These are phyloP conservation scores for Russula sp. DNA, from an alignment of 768 basidiomycete genomes.

Conservation along the genomic window DNA sequence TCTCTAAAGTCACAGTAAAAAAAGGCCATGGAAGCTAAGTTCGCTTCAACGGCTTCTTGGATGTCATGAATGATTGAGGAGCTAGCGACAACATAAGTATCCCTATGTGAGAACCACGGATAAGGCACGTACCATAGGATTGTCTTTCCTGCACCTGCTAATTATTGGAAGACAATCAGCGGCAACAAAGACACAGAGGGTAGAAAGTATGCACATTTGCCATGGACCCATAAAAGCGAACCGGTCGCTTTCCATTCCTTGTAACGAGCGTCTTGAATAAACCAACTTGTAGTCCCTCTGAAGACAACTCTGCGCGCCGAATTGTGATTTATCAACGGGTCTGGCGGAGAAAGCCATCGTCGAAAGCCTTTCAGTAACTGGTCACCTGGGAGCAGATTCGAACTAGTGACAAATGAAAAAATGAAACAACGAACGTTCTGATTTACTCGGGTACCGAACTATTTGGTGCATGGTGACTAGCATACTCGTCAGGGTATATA, in stretches of 20 bases:
- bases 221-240: constrained; percentile 6
- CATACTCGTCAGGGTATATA: not conserved
- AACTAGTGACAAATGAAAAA: not conserved
- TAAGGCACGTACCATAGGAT: constrained; percentile 1
- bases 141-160: constrained; percentile 13
- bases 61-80: constrained; percentile 9
- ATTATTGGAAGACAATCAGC: not conserved
- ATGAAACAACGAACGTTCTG: not conserved
- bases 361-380: not conserved
- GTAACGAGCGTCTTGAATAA: not conserved
- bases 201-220: not conserved
- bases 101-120: not conserved
- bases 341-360: constrained; percentile 10
- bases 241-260: constrained; percentile 5
- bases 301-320: not conserved
- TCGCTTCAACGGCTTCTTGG: constrained; percentile 3
- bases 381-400: not conserved
- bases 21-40: constrained; percentile 1
- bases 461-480: not conserved
- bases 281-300: constrained; percentile 7
- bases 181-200: too few relatives aligned
- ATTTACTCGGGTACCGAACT: not conserved
- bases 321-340: constrained; percentile 1
- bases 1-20: constrained; percentile 12
- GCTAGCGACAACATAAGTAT: not conserved